A percentile compares a stretch with the other conserved stretches of the same genome.
phyloP scores from a whole-genome alignment of 2,329 filamentous ascomycete species.

The Scytalidium lignicola region DNA sequence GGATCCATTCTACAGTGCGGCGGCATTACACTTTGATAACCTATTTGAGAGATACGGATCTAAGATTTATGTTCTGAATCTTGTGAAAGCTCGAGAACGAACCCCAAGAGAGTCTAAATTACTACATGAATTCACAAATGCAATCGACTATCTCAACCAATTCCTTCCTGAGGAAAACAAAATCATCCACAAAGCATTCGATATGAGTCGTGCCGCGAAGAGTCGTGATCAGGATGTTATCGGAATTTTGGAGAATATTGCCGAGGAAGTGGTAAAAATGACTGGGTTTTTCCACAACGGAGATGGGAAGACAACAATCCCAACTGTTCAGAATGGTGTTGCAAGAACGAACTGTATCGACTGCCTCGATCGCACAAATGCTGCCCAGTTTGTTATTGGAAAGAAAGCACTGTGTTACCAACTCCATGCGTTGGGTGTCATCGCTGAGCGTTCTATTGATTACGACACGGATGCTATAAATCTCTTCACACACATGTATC shows the following conservation, averaged over 20 bases:
- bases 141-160: slow-evolving; percentile 89
- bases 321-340: slow-evolving; percentile 81
- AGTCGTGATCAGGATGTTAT: slow-evolving; percentile 91
- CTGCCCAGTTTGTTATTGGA: slow-evolving; percentile 94
- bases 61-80: slow-evolving; percentile 84
- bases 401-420: slow-evolving; percentile 91
- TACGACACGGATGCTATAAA: slow-evolving; percentile 97
- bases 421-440: slow-evolving; percentile 83
- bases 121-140: slow-evolving; percentile 78
- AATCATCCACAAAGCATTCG: slow-evolving; percentile 92
- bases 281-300: slow-evolving; percentile 97
- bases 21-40: slow-evolving; percentile 91
- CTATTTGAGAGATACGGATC: slow-evolving; percentile 90
- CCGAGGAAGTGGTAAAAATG: slow-evolving; percentile 75
- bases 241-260: slow-evolving; percentile 81
- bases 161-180: slow-evolving; percentile 79
- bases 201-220: slow-evolving; percentile 96
- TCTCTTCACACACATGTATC: slow-evolving; percentile 96
- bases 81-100: slow-evolving; percentile 84
- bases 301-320: slow-evolving; percentile 58
- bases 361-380: slow-evolving; percentile 93
- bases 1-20: slow-evolving; percentile 91
- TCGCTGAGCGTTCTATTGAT: slow-evolving; percentile 71
- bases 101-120: slow-evolving; percentile 89
- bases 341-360: slow-evolving; percentile 97